Percentiles rank a stretch among this genome's conserved stretches.
Conservation (phyloP, 106 monocot genomes). For the Dioscorea zingiberensis region DNA sequence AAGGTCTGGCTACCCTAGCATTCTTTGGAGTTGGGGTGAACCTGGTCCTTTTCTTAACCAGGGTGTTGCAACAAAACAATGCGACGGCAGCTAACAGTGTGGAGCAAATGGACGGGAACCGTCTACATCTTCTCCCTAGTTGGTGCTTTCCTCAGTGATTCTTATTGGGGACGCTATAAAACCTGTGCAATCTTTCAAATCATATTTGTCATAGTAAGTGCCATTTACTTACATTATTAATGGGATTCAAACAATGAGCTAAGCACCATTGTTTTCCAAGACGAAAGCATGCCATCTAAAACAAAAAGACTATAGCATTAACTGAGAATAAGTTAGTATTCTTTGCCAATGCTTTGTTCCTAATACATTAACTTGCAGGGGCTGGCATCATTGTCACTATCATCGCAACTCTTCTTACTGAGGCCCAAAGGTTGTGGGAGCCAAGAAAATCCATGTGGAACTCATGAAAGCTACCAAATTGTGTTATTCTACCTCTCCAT, state of each 20-base stretch:
- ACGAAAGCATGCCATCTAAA: too few relatives aligned
- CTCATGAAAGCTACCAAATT: slow-evolving; percentile 13
- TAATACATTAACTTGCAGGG: slow-evolving; percentile 28
- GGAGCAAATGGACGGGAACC: slow-evolving; percentile 55
- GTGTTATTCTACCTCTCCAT: slow-evolving; percentile 46
- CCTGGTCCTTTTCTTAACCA: slow-evolving; percentile 44
- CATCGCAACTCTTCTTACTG: slow-evolving; percentile 28
- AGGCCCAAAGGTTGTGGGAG: slow-evolving; percentile 11
- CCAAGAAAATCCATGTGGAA: slow-evolving; percentile 14
- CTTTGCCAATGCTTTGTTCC: background rate
- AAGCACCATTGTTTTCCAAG: too few relatives aligned
- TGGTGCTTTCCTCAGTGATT: slow-evolving; percentile 63
- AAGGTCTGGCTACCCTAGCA: slow-evolving; percentile 36
- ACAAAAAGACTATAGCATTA: background rate
- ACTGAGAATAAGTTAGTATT: background rate
- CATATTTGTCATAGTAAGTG: slow-evolving; percentile 46
- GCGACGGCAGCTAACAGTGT: slow-evolving; percentile 46
- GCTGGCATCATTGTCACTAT: slow-evolving; percentile 33
- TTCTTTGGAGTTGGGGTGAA: slow-evolving; percentile 39
- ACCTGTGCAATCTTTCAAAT: slow-evolving; percentile 57
- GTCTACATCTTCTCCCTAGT: slow-evolving; percentile 51
- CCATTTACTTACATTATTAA: background rate
- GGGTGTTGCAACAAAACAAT: slow-evolving; percentile 45
- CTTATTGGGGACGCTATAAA: slow-evolving; percentile 76
- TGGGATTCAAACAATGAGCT: too few relatives aligned